Evolutionary conservation across 2,329 filamentous ascomycete species (phyloP).

Genomic region (Diaporthe batatas): DNA sequence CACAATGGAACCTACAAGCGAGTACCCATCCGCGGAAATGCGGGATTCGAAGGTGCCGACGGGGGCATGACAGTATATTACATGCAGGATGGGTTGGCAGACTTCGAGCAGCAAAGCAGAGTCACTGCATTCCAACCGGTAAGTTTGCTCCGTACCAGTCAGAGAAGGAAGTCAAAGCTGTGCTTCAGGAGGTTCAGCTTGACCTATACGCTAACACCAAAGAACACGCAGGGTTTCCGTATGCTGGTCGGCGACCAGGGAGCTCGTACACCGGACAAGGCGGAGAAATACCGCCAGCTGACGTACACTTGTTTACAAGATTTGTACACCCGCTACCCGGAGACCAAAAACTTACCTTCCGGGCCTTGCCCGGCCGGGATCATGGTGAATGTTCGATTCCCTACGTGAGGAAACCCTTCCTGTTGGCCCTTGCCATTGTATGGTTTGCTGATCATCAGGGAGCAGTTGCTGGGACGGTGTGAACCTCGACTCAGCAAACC

Average conservation of each 20-base stretch:
- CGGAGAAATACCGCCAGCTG: constrained; percentile 49
- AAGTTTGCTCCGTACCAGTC: constrained; percentile 13
- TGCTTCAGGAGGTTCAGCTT: not conserved
- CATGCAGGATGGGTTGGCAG: constrained; percentile 55
- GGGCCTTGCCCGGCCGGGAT: constrained; percentile 57
- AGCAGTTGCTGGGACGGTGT: constrained; percentile 49
- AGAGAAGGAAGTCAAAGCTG: not conserved
- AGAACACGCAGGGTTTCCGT: constrained; percentile 53
- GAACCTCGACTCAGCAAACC: constrained; percentile 49
- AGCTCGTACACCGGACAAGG: constrained; percentile 47
- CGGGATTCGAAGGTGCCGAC: constrained; percentile 47
- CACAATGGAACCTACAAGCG: constrained; percentile 48
- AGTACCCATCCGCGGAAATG: constrained; percentile 46
- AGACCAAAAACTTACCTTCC: constrained; percentile 56
- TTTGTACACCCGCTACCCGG: constrained; percentile 55
- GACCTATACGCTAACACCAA: not conserved
- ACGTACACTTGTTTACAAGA: constrained; percentile 59
- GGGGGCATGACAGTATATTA: constrained; percentile 60
- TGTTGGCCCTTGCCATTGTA: not conserved
- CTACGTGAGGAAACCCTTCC: constrained; percentile 38
- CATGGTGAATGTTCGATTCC: constrained; percentile 60
- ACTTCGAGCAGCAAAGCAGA: constrained; percentile 54
- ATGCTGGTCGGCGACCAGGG: constrained; percentile 54
- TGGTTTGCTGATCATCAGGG: not conserved
- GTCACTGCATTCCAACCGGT: constrained; percentile 55